Percentiles rank a stretch among this genome's conserved stretches.
Evolutionary conservation across 495 filamentous ascomycete genomes (phyloP).

Genomic region (Talaromyces borbonicus): DNA sequence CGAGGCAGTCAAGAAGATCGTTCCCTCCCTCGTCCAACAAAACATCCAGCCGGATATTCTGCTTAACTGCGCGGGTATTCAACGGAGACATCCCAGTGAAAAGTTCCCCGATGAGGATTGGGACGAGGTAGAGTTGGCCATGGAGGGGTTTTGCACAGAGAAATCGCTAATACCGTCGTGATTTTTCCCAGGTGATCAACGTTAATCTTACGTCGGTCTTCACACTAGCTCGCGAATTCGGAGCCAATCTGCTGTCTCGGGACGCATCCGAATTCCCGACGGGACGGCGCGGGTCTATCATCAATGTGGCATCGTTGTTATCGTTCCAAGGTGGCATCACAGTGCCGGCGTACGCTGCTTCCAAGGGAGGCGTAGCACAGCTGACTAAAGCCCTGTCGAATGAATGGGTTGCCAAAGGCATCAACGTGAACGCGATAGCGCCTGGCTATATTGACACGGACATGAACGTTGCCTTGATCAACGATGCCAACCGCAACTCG

Average conservation of each 20-base stretch:
- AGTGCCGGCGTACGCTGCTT: slow-evolving; percentile 83
- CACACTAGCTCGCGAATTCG: slow-evolving; percentile 71
- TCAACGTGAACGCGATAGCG: slow-evolving; percentile 77
- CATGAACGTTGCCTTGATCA: slow-evolving; percentile 80
- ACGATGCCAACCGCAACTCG: slow-evolving; percentile 54
- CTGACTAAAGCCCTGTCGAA: slow-evolving; percentile 83
- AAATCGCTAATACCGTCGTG: no score
- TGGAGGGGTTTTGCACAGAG: no score
- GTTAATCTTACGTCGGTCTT: slow-evolving; percentile 81
- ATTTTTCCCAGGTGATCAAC: slow-evolving; percentile 53
- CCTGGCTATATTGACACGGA: slow-evolving; percentile 80
- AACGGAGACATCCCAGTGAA: slow-evolving; percentile 66
- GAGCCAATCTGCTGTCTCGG: slow-evolving; percentile 68
- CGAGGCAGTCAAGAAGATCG: slow-evolving; percentile 47
- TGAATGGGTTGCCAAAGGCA: slow-evolving; percentile 70
- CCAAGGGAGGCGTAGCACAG: slow-evolving; percentile 79
- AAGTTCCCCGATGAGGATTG: slow-evolving; percentile 76
- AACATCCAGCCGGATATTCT: slow-evolving; percentile 58
- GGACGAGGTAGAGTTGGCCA: slow-evolving; percentile 47
- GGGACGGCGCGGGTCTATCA: slow-evolving; percentile 61
- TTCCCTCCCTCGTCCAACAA: slow-evolving; percentile 50
- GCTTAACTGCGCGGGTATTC: slow-evolving; percentile 80
- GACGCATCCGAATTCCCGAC: slow-evolving; percentile 36
- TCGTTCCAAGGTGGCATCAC: slow-evolving; percentile 89
- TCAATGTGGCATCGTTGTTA: slow-evolving; percentile 78